Base-by-base conservation (phyloP, 140 eudicot species). In the Stevia rebaudiana region DNA sequence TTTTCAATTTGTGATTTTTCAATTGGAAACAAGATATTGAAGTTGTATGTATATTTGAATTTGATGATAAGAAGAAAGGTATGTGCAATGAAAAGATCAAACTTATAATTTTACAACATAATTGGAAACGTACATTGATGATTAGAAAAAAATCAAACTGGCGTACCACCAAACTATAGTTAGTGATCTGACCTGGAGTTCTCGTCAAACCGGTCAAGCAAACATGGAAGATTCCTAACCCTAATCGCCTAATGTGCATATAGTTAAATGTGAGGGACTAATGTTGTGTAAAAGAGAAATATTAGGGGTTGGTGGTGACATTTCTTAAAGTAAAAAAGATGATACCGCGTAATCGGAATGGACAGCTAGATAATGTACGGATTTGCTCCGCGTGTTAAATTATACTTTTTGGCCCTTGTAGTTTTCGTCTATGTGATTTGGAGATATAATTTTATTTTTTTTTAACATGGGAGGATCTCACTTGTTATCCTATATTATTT, bases 291-390 rank as follows among this genome's bases (percentile, higher is more conserved):
- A 22, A 44, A 1, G 10, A 64, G 72, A 72, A 63, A 39, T 8
- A 46, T 1, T 42, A 72, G 72, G 77, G 36, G 52, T 54, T 64
- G 51, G 41, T 42, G 48, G 39, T 36, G 39, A 33, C 66, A 64
- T 53, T 73, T 53, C 62, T 8, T 50, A 52, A 62, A 62, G 48
- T 42, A 6, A 13, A 35, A 44, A 41, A 40, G 36, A 71, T 39
- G 2, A 61, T 37, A 23, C 12, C 12, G 25, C 65, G 47, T 18
- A 12, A 51, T 28, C 25, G 19, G 17, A 11, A 61, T 9, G 24
- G 50, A 23, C 60, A 66, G 51, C 36, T 51, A 16, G 58, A 50
- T 69, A 28, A 28, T 2, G 66, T 56, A 41, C 66, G n/a, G 15
- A 3, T 12, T 18, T 56, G 25, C 21, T 28, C 42, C 11, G 4